phyloP scores from a whole-genome alignment of 208 protist species.

The Trypanosoma scelopori region DNA sequence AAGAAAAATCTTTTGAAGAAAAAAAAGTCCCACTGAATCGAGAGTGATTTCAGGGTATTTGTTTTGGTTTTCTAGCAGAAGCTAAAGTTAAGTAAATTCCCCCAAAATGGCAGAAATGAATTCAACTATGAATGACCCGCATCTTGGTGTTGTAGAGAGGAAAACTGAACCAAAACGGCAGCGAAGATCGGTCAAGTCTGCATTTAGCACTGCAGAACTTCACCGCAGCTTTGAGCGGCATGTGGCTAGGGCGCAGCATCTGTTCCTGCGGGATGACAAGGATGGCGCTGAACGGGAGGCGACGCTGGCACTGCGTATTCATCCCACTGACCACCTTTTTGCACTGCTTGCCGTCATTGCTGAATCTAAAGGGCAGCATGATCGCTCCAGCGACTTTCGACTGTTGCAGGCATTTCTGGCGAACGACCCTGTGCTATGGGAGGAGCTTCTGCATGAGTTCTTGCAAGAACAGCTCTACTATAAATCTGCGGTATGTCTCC shows the following conservation, averaged over 20 bases:
- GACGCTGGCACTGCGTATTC: conserved; percentile 71
- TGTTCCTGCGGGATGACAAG: conserved; percentile 64
- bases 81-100: neutral
- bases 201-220: conserved; percentile 53
- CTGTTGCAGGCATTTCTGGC: conserved; percentile 87
- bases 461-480: conserved; percentile 80
- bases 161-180: conserved; percentile 18
- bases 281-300: conserved; percentile 61
- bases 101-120: neutral
- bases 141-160: conserved; percentile 24
- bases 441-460: conserved; percentile 86
- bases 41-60: no score
- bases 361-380: conserved; percentile 76
- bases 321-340: conserved; percentile 79
- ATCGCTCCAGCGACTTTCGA: conserved; percentile 85
- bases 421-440: conserved; percentile 74
- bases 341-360: conserved; percentile 79
- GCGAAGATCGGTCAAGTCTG: conserved; percentile 2
- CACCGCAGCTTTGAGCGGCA: conserved; percentile 63
- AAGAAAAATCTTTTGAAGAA: neutral
- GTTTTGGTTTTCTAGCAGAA: no score
- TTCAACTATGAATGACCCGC: conserved; percentile 11
- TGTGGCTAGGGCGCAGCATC: conserved; percentile 63
- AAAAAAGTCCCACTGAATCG: no score
- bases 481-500: conserved; percentile 85